Percentiles rank a stretch among this genome's conserved stretches.
These are phyloP conservation scores for Grigorovia yakushimaensis DNA, from an alignment of 805 yeast genomes.

Conservation along the genomic window DNA sequence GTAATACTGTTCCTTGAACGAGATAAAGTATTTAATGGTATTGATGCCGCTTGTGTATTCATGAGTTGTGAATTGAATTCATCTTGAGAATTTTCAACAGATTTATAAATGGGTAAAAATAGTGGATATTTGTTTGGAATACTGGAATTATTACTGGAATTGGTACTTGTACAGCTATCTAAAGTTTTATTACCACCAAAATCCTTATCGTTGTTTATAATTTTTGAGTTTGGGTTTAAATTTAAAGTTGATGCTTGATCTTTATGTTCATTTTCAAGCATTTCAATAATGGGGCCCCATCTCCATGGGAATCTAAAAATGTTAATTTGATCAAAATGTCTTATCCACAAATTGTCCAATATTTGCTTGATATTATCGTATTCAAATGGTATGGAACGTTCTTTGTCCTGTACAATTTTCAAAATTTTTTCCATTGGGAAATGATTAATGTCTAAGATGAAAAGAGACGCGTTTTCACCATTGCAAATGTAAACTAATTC, in stretches of 20 bases:
- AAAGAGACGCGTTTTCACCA: background rate
- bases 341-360: background rate
- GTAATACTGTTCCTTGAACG: background rate
- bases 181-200: background rate
- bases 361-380: background rate
- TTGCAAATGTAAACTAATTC: background rate
- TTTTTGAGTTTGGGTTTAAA: too few relatives aligned
- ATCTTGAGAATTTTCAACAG: conserved; percentile 4
- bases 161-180: too few relatives aligned
- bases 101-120: conserved; percentile 1
- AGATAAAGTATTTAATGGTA: background rate
- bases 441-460: background rate
- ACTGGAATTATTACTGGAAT: too few relatives aligned
- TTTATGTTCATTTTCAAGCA: background rate
- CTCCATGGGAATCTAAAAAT: background rate
- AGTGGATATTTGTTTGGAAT: conserved; percentile 7
- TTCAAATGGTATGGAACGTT: background rate
- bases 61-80: conserved; percentile 13
- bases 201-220: background rate
- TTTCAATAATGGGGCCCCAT: background rate
- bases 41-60: conserved; percentile 2
- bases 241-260: background rate
- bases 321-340: background rate
- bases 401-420: background rate
- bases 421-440: background rate